Conservation (phyloP, 371 early-diverging fungal genomes). For the Mucor lusitanicus region DNA sequence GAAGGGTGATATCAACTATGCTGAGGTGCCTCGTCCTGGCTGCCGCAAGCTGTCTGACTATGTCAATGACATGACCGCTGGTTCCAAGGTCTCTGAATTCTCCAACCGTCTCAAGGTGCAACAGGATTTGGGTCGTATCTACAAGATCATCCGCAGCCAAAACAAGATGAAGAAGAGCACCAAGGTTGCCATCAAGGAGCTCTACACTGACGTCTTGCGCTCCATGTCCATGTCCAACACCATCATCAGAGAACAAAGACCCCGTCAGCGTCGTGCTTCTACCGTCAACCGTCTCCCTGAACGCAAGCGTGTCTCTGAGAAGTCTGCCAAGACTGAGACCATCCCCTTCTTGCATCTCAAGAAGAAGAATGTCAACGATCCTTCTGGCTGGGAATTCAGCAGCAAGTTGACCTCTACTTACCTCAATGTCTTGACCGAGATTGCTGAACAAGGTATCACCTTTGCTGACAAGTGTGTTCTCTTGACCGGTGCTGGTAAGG, state of each 20-base stretch:
- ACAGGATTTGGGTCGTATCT: conserved; percentile 76
- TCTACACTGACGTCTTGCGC: conserved; percentile 76
- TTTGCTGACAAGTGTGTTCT: conserved; percentile 84
- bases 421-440: conserved; percentile 72
- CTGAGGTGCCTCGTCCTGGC: conserved; percentile 73
- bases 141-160: conserved; percentile 78
- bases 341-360: conserved; percentile 82
- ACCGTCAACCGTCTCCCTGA: conserved; percentile 47
- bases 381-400: conserved; percentile 76
- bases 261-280: conserved; percentile 53
- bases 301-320: conserved; percentile 48
- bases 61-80: conserved; percentile 72
- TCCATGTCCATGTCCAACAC: conserved; percentile 75
- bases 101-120: conserved; percentile 77
- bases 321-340: conserved; percentile 64
- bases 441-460: conserved; percentile 78
- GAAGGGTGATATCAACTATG: conserved; percentile 83
- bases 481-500: conserved; percentile 91
- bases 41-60: conserved; percentile 71
- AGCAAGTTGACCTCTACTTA: conserved; percentile 70
- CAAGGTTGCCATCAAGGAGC: conserved; percentile 69
- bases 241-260: conserved; percentile 61
- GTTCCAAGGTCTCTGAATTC: conserved; percentile 70
- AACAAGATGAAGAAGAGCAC: conserved; percentile 74
- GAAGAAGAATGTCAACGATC: conserved; percentile 62